Evolutionary conservation across 1,284 basidiomycete species (phyloP), one percentile per base, ranked within the genome.

Genomic region (Phellopilus nigrolimitatus): DNA sequence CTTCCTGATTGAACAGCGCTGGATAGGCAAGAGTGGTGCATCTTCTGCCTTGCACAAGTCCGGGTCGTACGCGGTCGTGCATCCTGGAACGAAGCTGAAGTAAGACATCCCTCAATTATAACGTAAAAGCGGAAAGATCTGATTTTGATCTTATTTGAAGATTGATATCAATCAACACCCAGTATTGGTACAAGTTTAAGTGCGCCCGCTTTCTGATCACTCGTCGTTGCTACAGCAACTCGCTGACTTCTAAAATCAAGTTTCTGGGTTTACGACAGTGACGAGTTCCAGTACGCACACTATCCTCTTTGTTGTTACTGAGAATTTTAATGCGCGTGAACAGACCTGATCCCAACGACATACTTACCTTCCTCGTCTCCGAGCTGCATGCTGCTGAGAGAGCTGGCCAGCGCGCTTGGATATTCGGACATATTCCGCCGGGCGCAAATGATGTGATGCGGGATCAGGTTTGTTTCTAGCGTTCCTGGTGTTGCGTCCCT

Each of bases 101-200:
- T 74, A 56, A 13, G 56, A 47, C 10, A 37, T 4, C 17, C 7
- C 12, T 34, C 22, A 17, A 24, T 37, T 5, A 5, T 17, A 21
- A 40, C 30, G 44, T 46, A 8, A 5, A 28, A 17, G 12, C 21
- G 13, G 40, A 7, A 40, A 40, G 17, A 12, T 22, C 6, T 19
- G n/a, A 19, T 24, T 22, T 15, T 36, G 21, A n/a, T 34, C 31
- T 36, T 15, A 39, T 27, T 42, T 47, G 2, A 31, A 76, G 75
- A 9, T 71, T 82, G 36, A 73, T 82, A 31, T 76, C 77, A 0
- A 54, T 81, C 50, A 82, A 82, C 53, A 77, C 76, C 3, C 71
- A 76, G 17, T 80, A 76, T 52, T 80, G 78, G 76, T 80, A 77
- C 58, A 76, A 73, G 56, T 66, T 67, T 56, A 78, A 78, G 76